These are phyloP conservation scores for Colletotrichum sp. DNA, from an alignment of 2,329 filamentous ascomycete species.

Conservation along the genomic window DNA sequence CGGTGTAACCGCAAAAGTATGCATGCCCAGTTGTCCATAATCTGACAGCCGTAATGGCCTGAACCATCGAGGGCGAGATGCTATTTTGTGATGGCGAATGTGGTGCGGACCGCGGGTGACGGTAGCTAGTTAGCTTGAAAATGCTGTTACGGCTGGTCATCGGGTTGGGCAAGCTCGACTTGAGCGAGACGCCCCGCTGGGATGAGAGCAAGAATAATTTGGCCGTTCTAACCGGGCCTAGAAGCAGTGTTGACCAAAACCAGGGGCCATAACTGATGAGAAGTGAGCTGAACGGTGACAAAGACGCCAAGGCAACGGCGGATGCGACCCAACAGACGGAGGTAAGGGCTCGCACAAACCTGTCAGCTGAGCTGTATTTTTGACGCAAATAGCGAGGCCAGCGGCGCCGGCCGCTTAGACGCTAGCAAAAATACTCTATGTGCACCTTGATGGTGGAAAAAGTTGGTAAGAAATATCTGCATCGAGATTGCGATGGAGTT, in stretches of 20 bases:
- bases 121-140: neutral
- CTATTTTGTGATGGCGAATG: slow-evolving; percentile 33
- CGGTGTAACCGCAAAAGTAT: too few relatives aligned
- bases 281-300: neutral
- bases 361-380: neutral
- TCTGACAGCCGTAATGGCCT: slow-evolving; percentile 73
- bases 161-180: neutral
- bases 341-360: neutral
- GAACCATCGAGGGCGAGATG: slow-evolving; percentile 60
- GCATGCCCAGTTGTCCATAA: neutral
- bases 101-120: slow-evolving; percentile 24
- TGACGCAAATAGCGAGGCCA: neutral
- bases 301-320: neutral
- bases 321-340: neutral
- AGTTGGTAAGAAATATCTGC: neutral
- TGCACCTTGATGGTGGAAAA: neutral
- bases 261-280: neutral
- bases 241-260: neutral
- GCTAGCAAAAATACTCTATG: neutral
- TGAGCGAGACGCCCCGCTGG: neutral
- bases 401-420: neutral
- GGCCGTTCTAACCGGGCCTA: neutral
- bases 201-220: neutral
- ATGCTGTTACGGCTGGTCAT: neutral
- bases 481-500: neutral